These are phyloP conservation scores for Dacryopinax primogenitus DNA, from an alignment of 768 basidiomycete genomes.

Conservation along the genomic window DNA sequence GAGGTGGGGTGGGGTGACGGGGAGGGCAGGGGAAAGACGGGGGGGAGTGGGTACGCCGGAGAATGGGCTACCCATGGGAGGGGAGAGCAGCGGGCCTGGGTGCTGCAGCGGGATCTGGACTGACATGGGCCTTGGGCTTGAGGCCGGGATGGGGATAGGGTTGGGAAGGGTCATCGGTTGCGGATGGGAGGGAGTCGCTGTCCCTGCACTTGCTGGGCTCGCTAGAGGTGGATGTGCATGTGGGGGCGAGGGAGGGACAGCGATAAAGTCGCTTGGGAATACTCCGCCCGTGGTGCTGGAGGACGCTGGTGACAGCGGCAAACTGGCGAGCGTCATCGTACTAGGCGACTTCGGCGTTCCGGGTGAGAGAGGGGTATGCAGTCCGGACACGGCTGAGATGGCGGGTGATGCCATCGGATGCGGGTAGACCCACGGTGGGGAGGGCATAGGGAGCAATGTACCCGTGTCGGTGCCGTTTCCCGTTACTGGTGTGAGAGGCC, in stretches of 20 bases:
- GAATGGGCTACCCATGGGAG: no score
- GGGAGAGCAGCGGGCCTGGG: no score
- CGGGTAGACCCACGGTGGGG: neutral
- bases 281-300: neutral
- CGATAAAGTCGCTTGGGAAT: conserved; percentile 2
- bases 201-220: neutral
- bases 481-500: neutral
- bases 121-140: conserved; percentile 31
- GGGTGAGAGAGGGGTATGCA: neutral
- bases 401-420: neutral
- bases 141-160: conserved; percentile 23
- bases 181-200: neutral
- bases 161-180: conserved; percentile 25
- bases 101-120: conserved; percentile 30
- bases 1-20: neutral
- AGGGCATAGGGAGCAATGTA: neutral
- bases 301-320: neutral
- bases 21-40: neutral
- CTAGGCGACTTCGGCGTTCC: neutral
- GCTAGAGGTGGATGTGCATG: neutral
- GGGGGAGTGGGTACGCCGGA: neutral
- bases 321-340: neutral
- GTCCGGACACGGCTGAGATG: neutral
- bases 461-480: neutral
- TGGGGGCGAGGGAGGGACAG: neutral